Conservation (phyloP, 257 asterid genomes). For the Echites panduratus region DNA sequence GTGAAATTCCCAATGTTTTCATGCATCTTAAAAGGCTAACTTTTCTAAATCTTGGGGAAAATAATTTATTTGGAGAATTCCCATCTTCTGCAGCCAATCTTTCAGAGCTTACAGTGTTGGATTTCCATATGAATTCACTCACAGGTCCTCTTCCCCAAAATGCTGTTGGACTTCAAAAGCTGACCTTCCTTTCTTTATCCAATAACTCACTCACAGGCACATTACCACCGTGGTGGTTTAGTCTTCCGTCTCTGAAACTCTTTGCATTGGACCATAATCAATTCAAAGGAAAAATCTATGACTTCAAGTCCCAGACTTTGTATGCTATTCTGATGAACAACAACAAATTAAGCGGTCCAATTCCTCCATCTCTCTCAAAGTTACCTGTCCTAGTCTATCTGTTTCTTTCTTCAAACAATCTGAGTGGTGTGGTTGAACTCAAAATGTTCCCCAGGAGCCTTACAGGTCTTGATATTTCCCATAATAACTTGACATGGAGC, state of each 20-base stretch:
- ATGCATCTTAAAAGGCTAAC: not conserved
- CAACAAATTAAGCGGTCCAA: conserved; percentile 8
- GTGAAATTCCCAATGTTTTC: conserved; percentile 4
- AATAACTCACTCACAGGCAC: conserved; percentile 1
- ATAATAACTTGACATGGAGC: conserved; percentile 7
- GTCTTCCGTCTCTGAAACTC: not conserved
- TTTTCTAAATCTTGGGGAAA: not conserved
- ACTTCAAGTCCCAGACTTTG: conserved; percentile 4
- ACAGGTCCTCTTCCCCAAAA: not conserved
- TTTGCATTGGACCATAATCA: not conserved
- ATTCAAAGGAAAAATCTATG: conserved; percentile 7
- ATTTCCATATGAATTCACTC: not conserved
- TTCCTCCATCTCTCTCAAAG: conserved; percentile 16
- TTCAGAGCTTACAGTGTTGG: not conserved
- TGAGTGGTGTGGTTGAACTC: conserved; percentile 15
- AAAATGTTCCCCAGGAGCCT: conserved; percentile 7
- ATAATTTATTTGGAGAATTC: not conserved
- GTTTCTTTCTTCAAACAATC: conserved; percentile 18
- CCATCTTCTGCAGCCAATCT: not conserved
- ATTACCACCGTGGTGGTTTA: not conserved
- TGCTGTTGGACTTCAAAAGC: not conserved
- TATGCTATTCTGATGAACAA: not conserved
- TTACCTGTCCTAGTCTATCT: not conserved
- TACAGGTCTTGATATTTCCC: conserved; percentile 13
- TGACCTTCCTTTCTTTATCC: not conserved